phyloP scores from a whole-genome alignment of 1,284 basidiomycete species.

The Cryptococcus sp. region DNA sequence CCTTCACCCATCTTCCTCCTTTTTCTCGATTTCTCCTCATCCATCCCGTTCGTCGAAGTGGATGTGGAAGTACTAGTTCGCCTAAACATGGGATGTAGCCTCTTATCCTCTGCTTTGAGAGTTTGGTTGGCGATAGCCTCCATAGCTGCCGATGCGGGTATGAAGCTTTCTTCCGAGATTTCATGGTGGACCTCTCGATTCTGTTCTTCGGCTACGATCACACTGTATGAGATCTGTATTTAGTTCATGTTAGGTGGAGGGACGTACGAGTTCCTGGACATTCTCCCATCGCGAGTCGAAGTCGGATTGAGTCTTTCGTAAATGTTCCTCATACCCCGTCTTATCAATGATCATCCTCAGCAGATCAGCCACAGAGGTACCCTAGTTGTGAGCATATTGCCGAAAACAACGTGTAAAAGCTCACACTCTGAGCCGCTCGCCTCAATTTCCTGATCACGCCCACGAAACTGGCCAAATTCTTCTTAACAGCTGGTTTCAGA shows the following conservation, averaged over 20 bases:
- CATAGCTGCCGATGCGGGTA: constrained; percentile 24
- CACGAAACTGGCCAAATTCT: constrained; percentile 61
- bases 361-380: constrained; percentile 61
- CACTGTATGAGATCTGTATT: constrained; percentile 44
- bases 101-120: constrained; percentile 4
- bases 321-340: constrained; percentile 64
- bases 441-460: constrained; percentile 57
- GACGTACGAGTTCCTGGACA: constrained; percentile 70
- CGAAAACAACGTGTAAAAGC: constrained; percentile 4
- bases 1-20: background rate
- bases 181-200: constrained; percentile 18
- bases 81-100: constrained; percentile 37
- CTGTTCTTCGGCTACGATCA: constrained; percentile 40
- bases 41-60: background rate
- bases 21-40: background rate
- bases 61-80: constrained; percentile 1
- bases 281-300: constrained; percentile 79
- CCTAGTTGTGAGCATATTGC: constrained; percentile 45
- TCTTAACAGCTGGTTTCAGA: constrained; percentile 62
- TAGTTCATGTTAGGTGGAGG: background rate
- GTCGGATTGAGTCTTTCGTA: constrained; percentile 67
- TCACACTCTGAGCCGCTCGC: constrained; percentile 57
- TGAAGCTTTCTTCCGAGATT: constrained; percentile 15
- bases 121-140: constrained; percentile 18
- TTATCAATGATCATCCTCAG: constrained; percentile 60